Evolutionary conservation across 148 eudicot species (phyloP), one percentile per base, ranked within the genome.

Genomic region (Euryodendron excelsum): DNA sequence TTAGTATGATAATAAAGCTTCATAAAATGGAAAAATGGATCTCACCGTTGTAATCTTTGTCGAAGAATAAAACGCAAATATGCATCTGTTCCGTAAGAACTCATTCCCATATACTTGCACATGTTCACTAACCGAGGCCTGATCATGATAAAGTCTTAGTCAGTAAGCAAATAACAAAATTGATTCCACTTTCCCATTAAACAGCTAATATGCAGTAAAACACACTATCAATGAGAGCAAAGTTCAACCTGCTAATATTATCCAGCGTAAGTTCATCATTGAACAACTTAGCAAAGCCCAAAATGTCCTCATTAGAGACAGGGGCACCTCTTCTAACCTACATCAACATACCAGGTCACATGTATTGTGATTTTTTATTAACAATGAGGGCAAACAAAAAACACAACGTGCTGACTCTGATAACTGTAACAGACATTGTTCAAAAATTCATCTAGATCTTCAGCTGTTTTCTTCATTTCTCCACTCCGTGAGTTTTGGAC

Each of bases 391-490:
- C 9, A 41, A 45, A 20, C 11, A 75, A 60, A 60, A 9, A 31
- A 53, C 80, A 34, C 37, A 78, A 78, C 34, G 23, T 10, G 15
- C 20, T 39, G 23, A 44, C 34, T 1, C 30, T 33, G 34, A 50
- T 13, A 41, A 60, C 63, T 60, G 71, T 28, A 45, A 65, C 84
- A 74, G 62, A 93, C 98, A 89, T 91, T 94, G 82, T 78, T 89
- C 88, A 94, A 75, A 77, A 94, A 91, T 31, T 94, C 98, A 86
- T 94, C 98, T 79, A 94, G 97, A 85, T 94, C 98, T 82, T 91
- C 97, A 61, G 97, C 98, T 53, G 98, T 94, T 81, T 92, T 81
- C 84, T 91, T 92, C 68, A 77, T 79, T 76, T 94, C 97, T 74
- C 97, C 98, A 77, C 96, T 94, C 61, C 90, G 89, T 31, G 92